Conservation (phyloP, 805 yeast genomes). For the Saccharomycopsis sp. region DNA sequence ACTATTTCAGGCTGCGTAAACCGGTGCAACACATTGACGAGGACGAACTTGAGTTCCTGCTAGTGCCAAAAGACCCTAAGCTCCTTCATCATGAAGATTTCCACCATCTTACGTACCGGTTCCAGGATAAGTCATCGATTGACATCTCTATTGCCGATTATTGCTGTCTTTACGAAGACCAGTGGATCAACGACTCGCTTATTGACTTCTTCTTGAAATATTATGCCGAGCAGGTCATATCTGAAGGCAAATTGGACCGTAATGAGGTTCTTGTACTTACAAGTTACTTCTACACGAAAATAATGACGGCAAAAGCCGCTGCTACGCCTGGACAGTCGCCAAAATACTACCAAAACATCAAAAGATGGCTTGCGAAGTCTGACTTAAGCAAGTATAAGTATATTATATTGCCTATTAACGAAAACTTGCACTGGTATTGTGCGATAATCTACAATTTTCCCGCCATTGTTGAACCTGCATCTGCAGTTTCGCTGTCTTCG, state of each 20-base stretch:
- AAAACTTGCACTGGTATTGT: conserved; percentile 81
- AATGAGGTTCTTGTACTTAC: conserved; percentile 55
- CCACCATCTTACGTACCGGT: conserved; percentile 42
- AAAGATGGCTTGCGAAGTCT: conserved; percentile 71
- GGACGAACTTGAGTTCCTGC: neutral
- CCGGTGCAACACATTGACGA: neutral
- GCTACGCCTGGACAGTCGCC: conserved; percentile 5
- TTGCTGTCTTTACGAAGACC: conserved; percentile 67
- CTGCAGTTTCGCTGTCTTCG: conserved; percentile 2
- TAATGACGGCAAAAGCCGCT: conserved; percentile 34
- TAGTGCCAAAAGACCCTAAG: neutral
- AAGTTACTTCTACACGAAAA: conserved; percentile 74
- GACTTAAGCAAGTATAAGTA: conserved; percentile 53
- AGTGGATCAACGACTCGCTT: conserved; percentile 85
- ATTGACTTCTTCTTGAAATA: conserved; percentile 77
- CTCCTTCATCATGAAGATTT: conserved; percentile 9
- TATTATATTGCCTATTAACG: conserved; percentile 76
- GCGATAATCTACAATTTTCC: conserved; percentile 59
- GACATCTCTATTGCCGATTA: conserved; percentile 66
- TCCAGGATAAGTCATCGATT: conserved; percentile 48
- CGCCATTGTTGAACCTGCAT: conserved; percentile 2
- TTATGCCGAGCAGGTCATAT: conserved; percentile 30
- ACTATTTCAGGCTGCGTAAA: neutral
- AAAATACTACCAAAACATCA: conserved; percentile 48
- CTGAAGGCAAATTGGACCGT: conserved; percentile 11